Base-by-base conservation (phyloP, 169 alveolate genomes). In the Plasmodium reichenowi region DNA sequence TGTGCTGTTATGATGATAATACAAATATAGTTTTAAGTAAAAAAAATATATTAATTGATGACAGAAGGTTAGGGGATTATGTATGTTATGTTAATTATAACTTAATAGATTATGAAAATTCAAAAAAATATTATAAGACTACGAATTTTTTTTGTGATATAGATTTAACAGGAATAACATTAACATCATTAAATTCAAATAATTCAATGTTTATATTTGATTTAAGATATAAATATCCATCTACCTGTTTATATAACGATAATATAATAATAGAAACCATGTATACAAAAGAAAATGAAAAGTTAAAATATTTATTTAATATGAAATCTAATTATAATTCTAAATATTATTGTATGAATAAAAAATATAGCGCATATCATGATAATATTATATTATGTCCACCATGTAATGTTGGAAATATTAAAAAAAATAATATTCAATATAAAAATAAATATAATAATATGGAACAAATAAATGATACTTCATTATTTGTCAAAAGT, bases 171-270 rank as follows among this genome's bases (percentile, higher is more conserved):
- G 91, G 91, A 4, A 83, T 83, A 47, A 54, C 91, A 0, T 72
- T 83, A 67, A 83, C 91, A 15, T 68, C 85, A 1, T 32, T 68
- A 38, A 83, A 83, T 83, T 83, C 91, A 3, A 83, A 70, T 15
- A 83, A 54, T 22, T 83, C 91, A n/a, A 83, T 83, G 29, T 83
- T 52, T 83, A 5, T 83, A 68, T 83, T 83, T 26, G 91, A 83
- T 60, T 58, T 83, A 48, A 45, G 91, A 24, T 83, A 83, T 22
- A 83, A 83, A 9, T 83, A 83, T 10, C 91, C 91, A 13, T 32
- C 91, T 26, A 83, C 91, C 10, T 83, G 91, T 26, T 62, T 83
- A 29, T 72, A 83, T 68, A 68, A 83, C 52, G 91, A 83, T 9
- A 68, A 52, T 48, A 50, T 72, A 10, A 68, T 83, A 15, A 83